Conservation (phyloP, 2,329 filamentous ascomycete genomes). For the Calonectria leucothoes region DNA sequence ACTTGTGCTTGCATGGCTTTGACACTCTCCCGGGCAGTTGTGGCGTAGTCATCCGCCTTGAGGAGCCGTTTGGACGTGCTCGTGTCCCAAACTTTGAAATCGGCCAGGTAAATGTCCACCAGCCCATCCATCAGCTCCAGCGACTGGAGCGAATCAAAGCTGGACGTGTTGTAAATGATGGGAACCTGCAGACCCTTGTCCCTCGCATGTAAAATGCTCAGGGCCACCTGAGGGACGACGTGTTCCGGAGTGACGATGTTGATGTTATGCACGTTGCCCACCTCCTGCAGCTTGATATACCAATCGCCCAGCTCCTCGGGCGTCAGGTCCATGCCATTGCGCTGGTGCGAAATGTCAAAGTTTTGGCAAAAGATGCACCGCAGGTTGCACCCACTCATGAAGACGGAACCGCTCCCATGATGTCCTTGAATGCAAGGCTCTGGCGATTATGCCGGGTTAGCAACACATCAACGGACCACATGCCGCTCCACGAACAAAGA, state of each 20-base stretch:
- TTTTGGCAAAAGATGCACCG: conserved; percentile 86
- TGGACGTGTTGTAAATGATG: conserved; percentile 87
- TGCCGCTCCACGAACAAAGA: conserved; percentile 21
- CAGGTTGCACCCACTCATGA: conserved; percentile 81
- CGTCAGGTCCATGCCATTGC: conserved; percentile 83
- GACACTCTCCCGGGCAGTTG: conserved; percentile 80
- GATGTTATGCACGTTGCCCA: conserved; percentile 89
- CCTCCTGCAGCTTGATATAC: conserved; percentile 84
- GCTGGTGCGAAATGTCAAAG: conserved; percentile 83
- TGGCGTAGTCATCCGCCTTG: conserved; percentile 82
- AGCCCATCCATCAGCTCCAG: conserved; percentile 80
- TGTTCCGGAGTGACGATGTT: conserved; percentile 90
- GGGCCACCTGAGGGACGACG: conserved; percentile 83
- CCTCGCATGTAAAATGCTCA: conserved; percentile 79
- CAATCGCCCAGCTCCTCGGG: conserved; percentile 84
- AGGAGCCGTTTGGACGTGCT: conserved; percentile 76
- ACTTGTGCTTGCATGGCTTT: conserved; percentile 85
- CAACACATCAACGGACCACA: background rate
- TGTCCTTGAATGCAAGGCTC: conserved; percentile 87
- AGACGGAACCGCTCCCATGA: conserved; percentile 82
- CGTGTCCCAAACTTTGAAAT: conserved; percentile 85
- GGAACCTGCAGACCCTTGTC: conserved; percentile 77
- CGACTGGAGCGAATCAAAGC: conserved; percentile 81
- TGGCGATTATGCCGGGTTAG: conserved; percentile 37
- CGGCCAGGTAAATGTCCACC: conserved; percentile 87